Conservation (phyloP, 139 green algal genomes). For the Mesotaenium endlicherianum region DNA sequence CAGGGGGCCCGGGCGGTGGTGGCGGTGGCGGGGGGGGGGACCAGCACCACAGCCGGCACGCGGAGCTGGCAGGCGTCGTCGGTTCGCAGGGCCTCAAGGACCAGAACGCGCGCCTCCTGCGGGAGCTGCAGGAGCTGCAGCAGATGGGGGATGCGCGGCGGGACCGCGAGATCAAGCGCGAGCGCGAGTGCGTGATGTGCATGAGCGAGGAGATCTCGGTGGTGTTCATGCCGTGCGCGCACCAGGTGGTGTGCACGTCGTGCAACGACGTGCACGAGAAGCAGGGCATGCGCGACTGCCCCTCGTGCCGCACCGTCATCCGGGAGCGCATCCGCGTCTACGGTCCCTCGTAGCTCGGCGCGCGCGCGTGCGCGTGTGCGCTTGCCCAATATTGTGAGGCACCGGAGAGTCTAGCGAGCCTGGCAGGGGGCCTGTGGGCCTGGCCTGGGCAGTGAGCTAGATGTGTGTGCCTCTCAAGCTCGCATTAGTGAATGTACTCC, state of each 20-base stretch:
- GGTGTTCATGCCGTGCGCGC: constrained; percentile 43
- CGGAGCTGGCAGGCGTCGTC: too few relatives aligned
- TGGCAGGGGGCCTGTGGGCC: too few relatives aligned
- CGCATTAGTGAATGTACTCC: too few relatives aligned
- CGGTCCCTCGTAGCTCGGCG: not conserved
- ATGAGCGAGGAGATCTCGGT: constrained; percentile 41
- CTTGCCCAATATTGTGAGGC: too few relatives aligned
- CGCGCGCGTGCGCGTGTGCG: too few relatives aligned
- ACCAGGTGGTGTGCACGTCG: constrained; percentile 21
- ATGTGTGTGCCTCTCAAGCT: too few relatives aligned
- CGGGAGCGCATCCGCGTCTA: constrained; percentile 15
- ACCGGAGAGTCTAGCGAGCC: too few relatives aligned
- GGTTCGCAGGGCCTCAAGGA: too few relatives aligned
- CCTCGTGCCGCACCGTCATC: constrained; percentile 18
- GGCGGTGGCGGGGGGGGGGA: too few relatives aligned
- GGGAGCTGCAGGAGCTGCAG: not conserved
- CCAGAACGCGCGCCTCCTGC: not conserved
- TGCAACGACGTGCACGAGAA: constrained; percentile 25
- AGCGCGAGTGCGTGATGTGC: constrained; percentile 50
- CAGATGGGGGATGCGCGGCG: not conserved
- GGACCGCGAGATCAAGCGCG: not conserved
- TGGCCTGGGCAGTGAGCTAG: too few relatives aligned
- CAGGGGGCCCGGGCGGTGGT: too few relatives aligned
- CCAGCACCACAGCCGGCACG: too few relatives aligned
- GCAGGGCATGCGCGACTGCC: constrained; percentile 20